These are phyloP conservation scores for Diversispora epigaea DNA, from an alignment of 192 early-diverging fungal species.

Conservation along the genomic window DNA sequence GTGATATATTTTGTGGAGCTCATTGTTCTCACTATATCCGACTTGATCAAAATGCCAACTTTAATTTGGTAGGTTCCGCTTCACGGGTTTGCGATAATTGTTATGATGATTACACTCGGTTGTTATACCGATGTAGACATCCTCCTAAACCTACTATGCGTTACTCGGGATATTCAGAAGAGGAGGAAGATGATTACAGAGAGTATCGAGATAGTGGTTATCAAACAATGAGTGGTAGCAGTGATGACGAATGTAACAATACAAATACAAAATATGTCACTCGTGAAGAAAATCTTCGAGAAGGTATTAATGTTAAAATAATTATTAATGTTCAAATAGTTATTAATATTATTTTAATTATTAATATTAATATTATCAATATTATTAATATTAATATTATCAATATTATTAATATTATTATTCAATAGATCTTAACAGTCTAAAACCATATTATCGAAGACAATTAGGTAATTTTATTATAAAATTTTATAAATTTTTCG, in stretches of 20 bases:
- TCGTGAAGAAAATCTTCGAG: slow-evolving; percentile 1
- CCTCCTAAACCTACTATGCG: background rate
- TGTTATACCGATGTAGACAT: background rate
- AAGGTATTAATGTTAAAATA: background rate
- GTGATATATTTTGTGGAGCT: slow-evolving; percentile 41
- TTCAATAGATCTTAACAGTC: background rate
- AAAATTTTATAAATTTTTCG: no score
- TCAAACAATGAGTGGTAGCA: background rate
- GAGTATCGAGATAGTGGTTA: background rate
- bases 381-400: background rate
- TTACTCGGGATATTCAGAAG: background rate
- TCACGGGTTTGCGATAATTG: slow-evolving; percentile 42
- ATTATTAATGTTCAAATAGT: background rate
- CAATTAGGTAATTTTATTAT: no score
- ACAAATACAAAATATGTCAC: background rate
- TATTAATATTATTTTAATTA: background rate
- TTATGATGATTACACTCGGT: background rate
- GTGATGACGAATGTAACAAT: background rate
- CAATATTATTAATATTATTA: background rate
- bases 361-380: background rate
- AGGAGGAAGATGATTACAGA: background rate
- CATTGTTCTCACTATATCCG: slow-evolving; percentile 45
- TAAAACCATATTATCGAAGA: no score
- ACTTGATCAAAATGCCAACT: slow-evolving; percentile 39
- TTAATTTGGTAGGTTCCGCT: slow-evolving; percentile 34